Conservation (phyloP, 2,329 filamentous ascomycete species). For the Calonectria fujianensis region DNA sequence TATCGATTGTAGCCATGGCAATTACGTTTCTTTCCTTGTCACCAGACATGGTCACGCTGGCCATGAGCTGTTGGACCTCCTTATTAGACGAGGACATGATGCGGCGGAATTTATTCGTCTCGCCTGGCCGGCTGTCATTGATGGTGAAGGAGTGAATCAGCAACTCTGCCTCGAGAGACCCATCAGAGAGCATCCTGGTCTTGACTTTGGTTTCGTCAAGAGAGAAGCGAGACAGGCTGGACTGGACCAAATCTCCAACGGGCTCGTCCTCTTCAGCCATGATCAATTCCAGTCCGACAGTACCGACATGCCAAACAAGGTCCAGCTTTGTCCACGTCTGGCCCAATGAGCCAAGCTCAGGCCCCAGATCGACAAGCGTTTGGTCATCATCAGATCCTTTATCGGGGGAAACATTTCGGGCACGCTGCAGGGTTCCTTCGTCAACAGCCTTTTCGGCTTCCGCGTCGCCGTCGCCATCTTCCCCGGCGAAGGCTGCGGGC, state of each 20-base stretch:
- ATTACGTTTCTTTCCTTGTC: conserved; percentile 88
- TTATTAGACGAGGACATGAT: conserved; percentile 99
- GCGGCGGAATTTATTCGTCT: conserved; percentile 96
- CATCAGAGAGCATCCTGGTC: conserved; percentile 93
- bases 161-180: conserved; percentile 93
- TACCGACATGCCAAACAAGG: conserved; percentile 90
- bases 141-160: conserved; percentile 97
- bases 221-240: conserved; percentile 94
- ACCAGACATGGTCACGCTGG: conserved; percentile 93
- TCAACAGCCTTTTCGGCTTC: conserved; percentile 86
- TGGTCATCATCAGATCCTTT: conserved; percentile 60
- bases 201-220: conserved; percentile 95
- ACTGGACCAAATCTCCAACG: conserved; percentile 84
- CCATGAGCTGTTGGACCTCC: conserved; percentile 98
- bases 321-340: conserved; percentile 95
- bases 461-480: conserved; percentile 82
- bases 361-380: conserved; percentile 73
- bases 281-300: conserved; percentile 91
- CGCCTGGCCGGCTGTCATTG: conserved; percentile 89
- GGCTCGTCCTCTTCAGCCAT: conserved; percentile 84
- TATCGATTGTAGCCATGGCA: conserved; percentile 94
- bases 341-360: conserved; percentile 81
- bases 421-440: conserved; percentile 70
- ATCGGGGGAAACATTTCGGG: conserved; percentile 62
- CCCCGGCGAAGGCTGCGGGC: conserved; percentile 85